Percentiles rank a stretch among this genome's conserved stretches.
These are phyloP conservation scores for Psidium guajava DNA, from an alignment of 345 rosid species.

Conservation along the genomic window DNA sequence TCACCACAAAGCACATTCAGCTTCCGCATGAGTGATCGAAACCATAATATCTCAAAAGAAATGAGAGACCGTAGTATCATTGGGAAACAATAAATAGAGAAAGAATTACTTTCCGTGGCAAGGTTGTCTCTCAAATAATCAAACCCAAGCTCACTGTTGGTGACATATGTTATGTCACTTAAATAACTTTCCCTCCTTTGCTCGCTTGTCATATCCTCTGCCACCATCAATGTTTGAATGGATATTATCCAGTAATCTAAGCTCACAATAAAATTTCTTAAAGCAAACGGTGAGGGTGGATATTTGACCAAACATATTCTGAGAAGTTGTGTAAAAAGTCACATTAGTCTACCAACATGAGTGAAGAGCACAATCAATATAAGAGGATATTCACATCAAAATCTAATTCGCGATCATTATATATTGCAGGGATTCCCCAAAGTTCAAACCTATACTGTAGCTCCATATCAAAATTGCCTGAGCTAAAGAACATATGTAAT, in stretches of 20 bases:
- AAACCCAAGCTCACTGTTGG: conserved; percentile 96
- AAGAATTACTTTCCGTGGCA: conserved; percentile 99
- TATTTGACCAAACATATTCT: background rate
- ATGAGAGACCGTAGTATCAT: background rate
- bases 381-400: background rate
- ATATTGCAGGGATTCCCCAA: background rate
- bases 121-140: conserved; percentile 95
- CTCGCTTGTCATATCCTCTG: conserved; percentile 93
- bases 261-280: background rate
- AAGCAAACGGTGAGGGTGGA: background rate
- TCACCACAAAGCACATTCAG: conserved; percentile 14
- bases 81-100: conserved; percentile 17
- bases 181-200: conserved; percentile 86
- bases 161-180: conserved; percentile 90
- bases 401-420: background rate
- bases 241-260: background rate
- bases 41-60: background rate
- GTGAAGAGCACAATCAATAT: background rate
- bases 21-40: background rate
- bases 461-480: background rate
- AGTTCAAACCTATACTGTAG: background rate
- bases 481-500: background rate
- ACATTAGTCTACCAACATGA: background rate
- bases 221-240: conserved; percentile 1
- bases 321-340: background rate